Conservation (phyloP, 2,329 filamentous ascomycete species). For the Chrysosphaeria jannelii region DNA sequence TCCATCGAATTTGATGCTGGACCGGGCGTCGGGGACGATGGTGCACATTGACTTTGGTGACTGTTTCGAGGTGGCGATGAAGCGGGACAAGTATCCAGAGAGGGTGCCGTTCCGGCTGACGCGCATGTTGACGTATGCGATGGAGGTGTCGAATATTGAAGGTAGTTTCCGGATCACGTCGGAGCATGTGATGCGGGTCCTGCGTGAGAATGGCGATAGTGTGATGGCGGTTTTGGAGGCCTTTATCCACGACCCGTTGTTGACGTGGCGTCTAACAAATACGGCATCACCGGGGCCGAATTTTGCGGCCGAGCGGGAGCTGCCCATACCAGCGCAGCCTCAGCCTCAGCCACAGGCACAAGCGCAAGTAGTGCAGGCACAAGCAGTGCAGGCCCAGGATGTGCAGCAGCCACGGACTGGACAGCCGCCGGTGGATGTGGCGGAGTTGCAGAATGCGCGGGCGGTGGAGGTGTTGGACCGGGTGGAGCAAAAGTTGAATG, state of each 20-base stretch:
- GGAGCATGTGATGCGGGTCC: slow-evolving; percentile 90
- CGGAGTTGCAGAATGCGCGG: slow-evolving; percentile 72
- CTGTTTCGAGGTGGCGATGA: slow-evolving; percentile 98
- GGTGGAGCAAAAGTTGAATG: slow-evolving; percentile 86
- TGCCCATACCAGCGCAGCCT: slow-evolving; percentile 16
- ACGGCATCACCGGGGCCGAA: slow-evolving; percentile 34
- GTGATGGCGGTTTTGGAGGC: slow-evolving; percentile 96
- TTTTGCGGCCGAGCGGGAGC: slow-evolving; percentile 29
- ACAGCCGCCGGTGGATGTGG: slow-evolving; percentile 2
- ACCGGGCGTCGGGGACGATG: slow-evolving; percentile 84
- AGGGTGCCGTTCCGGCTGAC: slow-evolving; percentile 92
- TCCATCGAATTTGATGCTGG: slow-evolving; percentile 92
- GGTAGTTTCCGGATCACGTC: slow-evolving; percentile 95
- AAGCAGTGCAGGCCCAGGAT: neutral
- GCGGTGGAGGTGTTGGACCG: slow-evolving; percentile 74
- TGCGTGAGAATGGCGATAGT: slow-evolving; percentile 91
- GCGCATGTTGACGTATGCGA: slow-evolving; percentile 95
- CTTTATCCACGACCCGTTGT: slow-evolving; percentile 96
- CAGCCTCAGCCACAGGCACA: slow-evolving; percentile 5
- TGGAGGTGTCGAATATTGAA: slow-evolving; percentile 99
- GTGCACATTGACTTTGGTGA: slow-evolving; percentile 98
- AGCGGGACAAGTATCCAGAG: slow-evolving; percentile 96
- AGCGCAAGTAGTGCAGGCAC: slow-evolving; percentile 2
- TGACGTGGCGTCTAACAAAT: slow-evolving; percentile 72
- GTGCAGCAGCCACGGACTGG: neutral